phyloP scores from a whole-genome alignment of 768 basidiomycete species.

The Amanita subjunquillea region DNA sequence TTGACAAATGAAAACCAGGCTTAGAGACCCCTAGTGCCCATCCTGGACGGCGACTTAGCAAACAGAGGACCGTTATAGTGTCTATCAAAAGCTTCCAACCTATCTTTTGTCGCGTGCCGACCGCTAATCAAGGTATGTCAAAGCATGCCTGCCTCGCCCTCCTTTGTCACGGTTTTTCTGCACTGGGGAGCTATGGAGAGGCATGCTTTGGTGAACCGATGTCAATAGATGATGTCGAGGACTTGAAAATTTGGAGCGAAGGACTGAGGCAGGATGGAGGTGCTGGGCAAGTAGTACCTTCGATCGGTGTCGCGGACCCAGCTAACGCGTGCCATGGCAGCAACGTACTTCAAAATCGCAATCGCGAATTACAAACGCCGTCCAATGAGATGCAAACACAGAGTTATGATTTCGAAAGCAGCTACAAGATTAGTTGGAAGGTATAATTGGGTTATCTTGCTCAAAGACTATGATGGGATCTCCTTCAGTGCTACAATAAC shows the following conservation, averaged over 20 bases:
- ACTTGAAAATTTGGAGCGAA: constrained; percentile 40
- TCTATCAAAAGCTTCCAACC: constrained; percentile 39
- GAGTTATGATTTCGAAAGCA: neutral
- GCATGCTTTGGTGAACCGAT: constrained; percentile 40
- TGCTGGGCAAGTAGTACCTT: neutral
- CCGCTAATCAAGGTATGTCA: constrained; percentile 29
- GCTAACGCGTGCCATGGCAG: constrained; percentile 19
- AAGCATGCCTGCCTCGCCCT: constrained; percentile 34
- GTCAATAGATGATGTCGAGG: constrained; percentile 28
- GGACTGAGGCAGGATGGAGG: constrained; percentile 26
- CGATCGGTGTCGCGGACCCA: constrained; percentile 30
- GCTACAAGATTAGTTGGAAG: neutral
- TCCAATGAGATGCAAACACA: neutral
- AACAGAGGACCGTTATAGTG: constrained; percentile 36
- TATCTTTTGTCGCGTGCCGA: constrained; percentile 43
- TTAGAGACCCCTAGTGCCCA: constrained; percentile 8
- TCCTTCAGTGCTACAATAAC: neutral
- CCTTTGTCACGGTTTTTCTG: constrained; percentile 34
- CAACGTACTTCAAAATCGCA: neutral
- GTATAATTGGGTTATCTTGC: neutral
- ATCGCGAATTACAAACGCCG: neutral
- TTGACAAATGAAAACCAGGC: neutral
- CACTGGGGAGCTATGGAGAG: constrained; percentile 35
- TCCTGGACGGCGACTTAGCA: constrained; percentile 26
- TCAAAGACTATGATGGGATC: neutral